Evolutionary conservation across 2,329 filamentous ascomycete species (phyloP).

Genomic region (Rhexocercosporidium sp.): DNA sequence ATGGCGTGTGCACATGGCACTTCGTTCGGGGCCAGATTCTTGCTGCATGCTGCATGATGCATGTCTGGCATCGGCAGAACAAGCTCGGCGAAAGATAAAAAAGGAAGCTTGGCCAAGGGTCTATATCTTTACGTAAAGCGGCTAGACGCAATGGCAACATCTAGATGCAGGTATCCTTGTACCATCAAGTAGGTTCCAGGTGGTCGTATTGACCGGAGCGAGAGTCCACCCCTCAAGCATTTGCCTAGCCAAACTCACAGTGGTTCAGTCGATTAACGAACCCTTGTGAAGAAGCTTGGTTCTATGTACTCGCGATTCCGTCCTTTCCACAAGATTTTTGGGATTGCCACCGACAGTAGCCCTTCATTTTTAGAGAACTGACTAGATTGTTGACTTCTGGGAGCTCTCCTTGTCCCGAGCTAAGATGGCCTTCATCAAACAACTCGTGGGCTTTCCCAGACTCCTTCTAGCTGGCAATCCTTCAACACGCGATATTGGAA

Average conservation of each 20-base stretch:
- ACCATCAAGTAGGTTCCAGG: not conserved
- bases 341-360: not conserved
- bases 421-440: conserved; percentile 19
- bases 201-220: not conserved
- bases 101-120: not conserved
- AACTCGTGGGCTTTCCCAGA: conserved; percentile 21
- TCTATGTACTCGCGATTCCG: not conserved
- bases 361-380: not conserved
- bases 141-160: not conserved
- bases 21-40: not conserved
- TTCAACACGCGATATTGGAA: conserved; percentile 36
- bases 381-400: not conserved
- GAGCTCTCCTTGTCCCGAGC: not conserved
- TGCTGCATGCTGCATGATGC: conserved; percentile 10
- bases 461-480: conserved; percentile 28
- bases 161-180: not conserved
- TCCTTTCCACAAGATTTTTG: not conserved
- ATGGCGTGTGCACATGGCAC: not conserved
- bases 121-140: not conserved
- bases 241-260: not conserved
- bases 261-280: not conserved
- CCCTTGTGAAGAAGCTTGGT: conserved; percentile 7
- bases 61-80: not conserved
- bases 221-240: conserved; percentile 9
- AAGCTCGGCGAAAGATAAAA: not conserved